These are phyloP conservation scores for Penicillium paxilli DNA, from an alignment of 495 filamentous ascomycete genomes.

Conservation along the genomic window DNA sequence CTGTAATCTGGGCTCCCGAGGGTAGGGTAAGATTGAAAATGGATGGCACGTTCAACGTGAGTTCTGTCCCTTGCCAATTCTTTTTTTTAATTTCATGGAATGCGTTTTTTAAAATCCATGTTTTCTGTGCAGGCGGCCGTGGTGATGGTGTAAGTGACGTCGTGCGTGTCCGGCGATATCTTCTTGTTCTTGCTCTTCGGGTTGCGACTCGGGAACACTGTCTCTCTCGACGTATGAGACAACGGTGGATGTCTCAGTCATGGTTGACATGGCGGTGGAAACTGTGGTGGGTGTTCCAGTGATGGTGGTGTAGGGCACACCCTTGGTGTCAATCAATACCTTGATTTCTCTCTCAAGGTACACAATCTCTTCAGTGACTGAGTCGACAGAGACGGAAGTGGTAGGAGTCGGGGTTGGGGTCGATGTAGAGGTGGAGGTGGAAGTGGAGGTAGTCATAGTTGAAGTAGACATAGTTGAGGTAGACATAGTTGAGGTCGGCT, in stretches of 20 bases:
- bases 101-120: constrained; percentile 8
- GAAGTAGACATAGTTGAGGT: too few species aligned
- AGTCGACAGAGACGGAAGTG: constrained; percentile 25
- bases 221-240: constrained; percentile 27
- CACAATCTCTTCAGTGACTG: constrained; percentile 34
- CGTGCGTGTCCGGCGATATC: constrained; percentile 9
- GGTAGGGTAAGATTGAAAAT: not conserved
- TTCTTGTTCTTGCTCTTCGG: constrained; percentile 16
- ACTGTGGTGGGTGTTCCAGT: constrained; percentile 21
- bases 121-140: constrained; percentile 23
- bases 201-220: constrained; percentile 10
- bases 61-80: too few species aligned
- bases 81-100: not conserved
- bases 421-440: constrained; percentile 16
- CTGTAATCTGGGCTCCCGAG: not conserved
- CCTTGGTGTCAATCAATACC: constrained; percentile 33
- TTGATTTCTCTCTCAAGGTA: constrained; percentile 37
- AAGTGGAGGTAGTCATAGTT: too few species aligned
- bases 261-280: constrained; percentile 17
- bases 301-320: constrained; percentile 24
- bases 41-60: constrained; percentile 13
- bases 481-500: not conserved
- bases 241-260: constrained; percentile 23
- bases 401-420: constrained; percentile 24
- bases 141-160: constrained; percentile 26